These are phyloP conservation scores for Colletotrichum cordylinicola DNA, from an alignment of 2,329 filamentous ascomycete genomes.

Conservation along the genomic window DNA sequence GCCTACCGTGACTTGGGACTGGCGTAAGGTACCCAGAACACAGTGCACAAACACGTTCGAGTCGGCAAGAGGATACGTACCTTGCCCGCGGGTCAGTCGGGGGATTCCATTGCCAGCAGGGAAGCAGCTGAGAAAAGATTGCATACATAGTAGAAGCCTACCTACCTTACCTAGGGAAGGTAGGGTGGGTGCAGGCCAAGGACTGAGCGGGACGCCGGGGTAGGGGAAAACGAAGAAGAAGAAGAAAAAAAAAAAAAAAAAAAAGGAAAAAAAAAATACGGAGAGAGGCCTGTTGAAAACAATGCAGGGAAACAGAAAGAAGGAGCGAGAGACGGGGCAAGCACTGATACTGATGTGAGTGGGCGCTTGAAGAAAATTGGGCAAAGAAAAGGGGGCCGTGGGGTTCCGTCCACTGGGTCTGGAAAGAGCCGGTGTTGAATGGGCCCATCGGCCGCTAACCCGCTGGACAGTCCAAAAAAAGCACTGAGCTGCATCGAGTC, in stretches of 20 bases:
- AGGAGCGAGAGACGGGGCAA: no score
- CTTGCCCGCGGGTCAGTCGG: not conserved
- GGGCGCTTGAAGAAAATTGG: not conserved
- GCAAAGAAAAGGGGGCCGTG: not conserved
- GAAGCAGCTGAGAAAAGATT: not conserved
- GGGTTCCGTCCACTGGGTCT: not conserved
- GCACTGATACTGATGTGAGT: no score
- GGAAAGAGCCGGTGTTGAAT: not conserved
- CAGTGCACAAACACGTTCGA: not conserved
- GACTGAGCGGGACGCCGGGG: not conserved
- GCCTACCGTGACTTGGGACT: no score
- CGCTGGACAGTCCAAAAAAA: slow-evolving; percentile 12
- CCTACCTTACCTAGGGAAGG: not conserved
- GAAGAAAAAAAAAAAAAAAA: not conserved
- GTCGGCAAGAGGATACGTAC: not conserved
- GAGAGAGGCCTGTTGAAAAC: not conserved
- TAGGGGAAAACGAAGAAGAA: not conserved
- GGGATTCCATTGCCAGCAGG: not conserved
- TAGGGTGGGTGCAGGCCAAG: not conserved
- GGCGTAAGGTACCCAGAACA: not conserved
- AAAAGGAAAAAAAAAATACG: not conserved
- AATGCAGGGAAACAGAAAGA: not conserved
- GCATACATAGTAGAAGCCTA: not conserved
- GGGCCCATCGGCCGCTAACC: slow-evolving; percentile 5
- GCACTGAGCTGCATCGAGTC: not conserved